Percentiles rank a stretch among this genome's conserved stretches.
These are phyloP conservation scores for Ceratobasidium sp. DNA, from an alignment of 1,284 basidiomycete species.

Conservation along the genomic window DNA sequence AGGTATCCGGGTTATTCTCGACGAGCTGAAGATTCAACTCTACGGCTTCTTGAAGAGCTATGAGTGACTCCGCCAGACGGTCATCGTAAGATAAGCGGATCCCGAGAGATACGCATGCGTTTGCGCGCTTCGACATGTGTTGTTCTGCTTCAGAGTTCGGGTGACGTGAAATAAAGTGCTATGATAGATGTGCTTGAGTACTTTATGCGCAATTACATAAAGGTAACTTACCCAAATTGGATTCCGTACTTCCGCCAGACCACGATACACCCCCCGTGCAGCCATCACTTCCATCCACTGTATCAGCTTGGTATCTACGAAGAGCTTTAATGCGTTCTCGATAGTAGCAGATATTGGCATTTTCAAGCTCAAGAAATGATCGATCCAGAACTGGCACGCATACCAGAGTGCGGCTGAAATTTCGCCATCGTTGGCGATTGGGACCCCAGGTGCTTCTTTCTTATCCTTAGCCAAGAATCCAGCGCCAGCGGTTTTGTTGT, in stretches of 20 bases:
- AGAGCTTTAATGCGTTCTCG: neutral
- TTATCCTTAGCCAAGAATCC: neutral
- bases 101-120: neutral
- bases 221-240: neutral
- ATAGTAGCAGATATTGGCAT: neutral
- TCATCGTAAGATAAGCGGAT: neutral
- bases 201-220: neutral
- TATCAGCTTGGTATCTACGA: neutral
- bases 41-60: neutral
- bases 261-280: neutral
- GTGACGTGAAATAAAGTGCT: too few relatives aligned
- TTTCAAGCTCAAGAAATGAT: neutral
- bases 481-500: neutral
- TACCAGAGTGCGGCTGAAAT: constrained; percentile 19
- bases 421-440: neutral
- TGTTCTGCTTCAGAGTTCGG: too few relatives aligned
- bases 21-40: neutral
- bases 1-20: neutral
- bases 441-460: neutral
- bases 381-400: constrained; percentile 33
- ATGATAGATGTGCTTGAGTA: neutral
- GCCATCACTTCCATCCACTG: constrained; percentile 16
- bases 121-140: neutral
- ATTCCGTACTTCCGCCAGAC: neutral
- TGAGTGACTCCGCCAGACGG: constrained; percentile 8